Evolutionary conservation across 768 basidiomycete genomes (phyloP).

Genomic region (Tylopilus subfusipes): DNA sequence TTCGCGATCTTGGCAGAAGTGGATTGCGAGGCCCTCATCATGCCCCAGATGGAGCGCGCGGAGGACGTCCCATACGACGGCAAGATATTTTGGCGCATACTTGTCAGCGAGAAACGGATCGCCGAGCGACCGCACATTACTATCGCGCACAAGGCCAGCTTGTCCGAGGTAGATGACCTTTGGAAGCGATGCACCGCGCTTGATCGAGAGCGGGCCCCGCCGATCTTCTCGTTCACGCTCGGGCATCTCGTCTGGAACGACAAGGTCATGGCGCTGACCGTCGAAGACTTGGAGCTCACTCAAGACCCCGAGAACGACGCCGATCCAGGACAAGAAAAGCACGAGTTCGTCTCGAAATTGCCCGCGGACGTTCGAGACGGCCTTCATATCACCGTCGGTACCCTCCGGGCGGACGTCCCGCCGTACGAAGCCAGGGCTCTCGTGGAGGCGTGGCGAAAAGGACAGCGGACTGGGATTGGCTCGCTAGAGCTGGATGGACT

Average conservation of each 20-base stretch:
- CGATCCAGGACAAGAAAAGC: conserved; percentile 35
- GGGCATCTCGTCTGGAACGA: conserved; percentile 69
- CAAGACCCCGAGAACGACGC: conserved; percentile 28
- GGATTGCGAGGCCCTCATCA: conserved; percentile 51
- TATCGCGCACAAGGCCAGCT: conserved; percentile 66
- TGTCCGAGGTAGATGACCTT: conserved; percentile 33
- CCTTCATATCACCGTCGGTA: conserved; percentile 90
- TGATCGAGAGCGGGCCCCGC: conserved; percentile 32
- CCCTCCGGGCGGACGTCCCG: conserved; percentile 43
- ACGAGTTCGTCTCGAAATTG: conserved; percentile 47
- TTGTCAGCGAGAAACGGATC: conserved; percentile 49
- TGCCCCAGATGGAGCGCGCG: conserved; percentile 34
- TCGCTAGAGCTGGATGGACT: conserved; percentile 29
- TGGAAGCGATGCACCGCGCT: conserved; percentile 39
- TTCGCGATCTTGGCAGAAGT: conserved; percentile 77
- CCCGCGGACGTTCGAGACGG: conserved; percentile 43
- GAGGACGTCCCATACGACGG: conserved; percentile 31
- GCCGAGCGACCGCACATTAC: conserved; percentile 77
- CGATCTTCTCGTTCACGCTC: conserved; percentile 60
- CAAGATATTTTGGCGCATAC: conserved; percentile 44
- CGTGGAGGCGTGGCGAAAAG: conserved; percentile 52
- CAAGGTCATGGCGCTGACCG: conserved; percentile 74
- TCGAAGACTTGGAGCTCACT: conserved; percentile 53
- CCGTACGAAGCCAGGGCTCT: conserved; percentile 71
- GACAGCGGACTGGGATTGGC: conserved; percentile 28